Percentiles rank a stretch among this genome's conserved stretches.
Conservation (phyloP, 768 basidiomycete genomes). For the Pleurotus cornucopiae region DNA sequence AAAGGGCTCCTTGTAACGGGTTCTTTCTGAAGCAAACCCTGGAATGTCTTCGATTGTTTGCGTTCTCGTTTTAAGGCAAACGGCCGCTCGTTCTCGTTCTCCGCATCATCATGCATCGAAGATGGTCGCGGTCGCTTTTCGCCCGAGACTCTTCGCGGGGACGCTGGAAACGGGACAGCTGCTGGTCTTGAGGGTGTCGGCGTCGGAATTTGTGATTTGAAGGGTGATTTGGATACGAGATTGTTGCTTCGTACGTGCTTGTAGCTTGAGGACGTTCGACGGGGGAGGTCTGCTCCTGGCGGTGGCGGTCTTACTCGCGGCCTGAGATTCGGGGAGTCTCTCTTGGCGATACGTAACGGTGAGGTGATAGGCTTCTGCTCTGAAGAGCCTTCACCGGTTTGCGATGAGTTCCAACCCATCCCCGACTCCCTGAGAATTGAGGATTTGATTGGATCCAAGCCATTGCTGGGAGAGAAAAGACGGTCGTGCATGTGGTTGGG, state of each 20-base stretch:
- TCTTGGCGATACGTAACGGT: constrained; percentile 73
- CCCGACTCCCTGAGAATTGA: constrained; percentile 62
- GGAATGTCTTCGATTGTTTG: constrained; percentile 70
- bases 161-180: constrained; percentile 29
- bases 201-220: constrained; percentile 64
- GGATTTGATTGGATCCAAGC: constrained; percentile 51
- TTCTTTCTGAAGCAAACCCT: constrained; percentile 69
- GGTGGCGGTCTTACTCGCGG: constrained; percentile 18
- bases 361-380: constrained; percentile 42
- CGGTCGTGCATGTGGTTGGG: constrained; percentile 7
- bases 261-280: constrained; percentile 75
- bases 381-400: constrained; percentile 27
- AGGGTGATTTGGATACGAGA: constrained; percentile 84
- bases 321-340: constrained; percentile 41
- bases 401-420: constrained; percentile 56
- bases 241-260: constrained; percentile 73
- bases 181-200: constrained; percentile 25
- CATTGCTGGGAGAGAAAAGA: constrained; percentile 2
- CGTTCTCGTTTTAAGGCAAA: constrained; percentile 68
- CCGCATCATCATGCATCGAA: constrained; percentile 67
- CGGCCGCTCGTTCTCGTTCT: constrained; percentile 66
- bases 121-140: constrained; percentile 74
- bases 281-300: constrained; percentile 50
- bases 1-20: constrained; percentile 85
- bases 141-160: constrained; percentile 57